Evolutionary conservation across 768 basidiomycete species (phyloP).

Genomic region (Kwoniella bestiolae): DNA sequence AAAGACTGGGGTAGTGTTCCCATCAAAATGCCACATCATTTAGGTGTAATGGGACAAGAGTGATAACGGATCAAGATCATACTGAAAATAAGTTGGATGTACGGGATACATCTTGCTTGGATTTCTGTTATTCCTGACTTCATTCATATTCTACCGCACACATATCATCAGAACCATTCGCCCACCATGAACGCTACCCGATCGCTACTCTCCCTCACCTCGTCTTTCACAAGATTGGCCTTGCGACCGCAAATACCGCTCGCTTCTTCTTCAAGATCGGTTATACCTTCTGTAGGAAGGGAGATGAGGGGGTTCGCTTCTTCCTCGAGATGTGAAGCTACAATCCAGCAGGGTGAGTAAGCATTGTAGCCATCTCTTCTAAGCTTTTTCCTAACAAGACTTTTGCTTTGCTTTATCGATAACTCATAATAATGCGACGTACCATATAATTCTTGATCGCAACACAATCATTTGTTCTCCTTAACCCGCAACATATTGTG

Average conservation of each 20-base stretch:
- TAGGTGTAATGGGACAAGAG: background rate
- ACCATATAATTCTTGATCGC: no score
- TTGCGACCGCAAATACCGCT: constrained; percentile 24
- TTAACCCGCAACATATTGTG: background rate
- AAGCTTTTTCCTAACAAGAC: no score
- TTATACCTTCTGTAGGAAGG: background rate
- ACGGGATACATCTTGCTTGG: no score
- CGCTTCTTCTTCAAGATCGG: constrained; percentile 37
- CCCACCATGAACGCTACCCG: constrained; percentile 16
- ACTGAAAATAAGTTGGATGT: background rate
- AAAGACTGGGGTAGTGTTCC: background rate
- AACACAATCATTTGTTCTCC: no score
- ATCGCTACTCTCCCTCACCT: constrained; percentile 15
- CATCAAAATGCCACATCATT: constrained; percentile 14
- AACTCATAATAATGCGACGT: no score
- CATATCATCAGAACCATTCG: background rate
- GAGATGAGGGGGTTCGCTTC: constrained; percentile 27
- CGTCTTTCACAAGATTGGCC: constrained; percentile 27
- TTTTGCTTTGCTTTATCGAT: no score
- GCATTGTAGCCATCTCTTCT: background rate
- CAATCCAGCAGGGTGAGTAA: constrained; percentile 43
- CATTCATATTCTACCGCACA: background rate
- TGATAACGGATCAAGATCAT: constrained; percentile 5
- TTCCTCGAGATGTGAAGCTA: constrained; percentile 29
- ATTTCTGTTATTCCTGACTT: background rate